Conservation (phyloP, 768 basidiomycete genomes). For the Suillus subaureus region DNA sequence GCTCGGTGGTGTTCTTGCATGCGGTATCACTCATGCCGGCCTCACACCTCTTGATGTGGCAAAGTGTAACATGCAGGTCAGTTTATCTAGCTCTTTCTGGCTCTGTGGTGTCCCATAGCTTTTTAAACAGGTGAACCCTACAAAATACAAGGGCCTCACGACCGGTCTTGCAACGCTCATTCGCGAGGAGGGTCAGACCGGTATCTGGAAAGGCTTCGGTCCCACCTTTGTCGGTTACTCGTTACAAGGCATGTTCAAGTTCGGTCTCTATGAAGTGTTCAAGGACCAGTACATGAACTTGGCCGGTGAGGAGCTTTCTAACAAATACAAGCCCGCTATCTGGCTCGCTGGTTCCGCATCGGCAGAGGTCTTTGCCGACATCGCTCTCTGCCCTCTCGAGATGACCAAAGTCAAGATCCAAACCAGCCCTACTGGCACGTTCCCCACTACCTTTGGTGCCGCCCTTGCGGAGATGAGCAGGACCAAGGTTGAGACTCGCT, state of each 20-base stretch:
- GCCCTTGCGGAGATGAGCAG: conserved; percentile 72
- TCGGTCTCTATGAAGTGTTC: conserved; percentile 96
- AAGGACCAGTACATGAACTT: conserved; percentile 91
- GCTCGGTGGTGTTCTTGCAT: conserved; percentile 86
- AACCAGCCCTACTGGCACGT: conserved; percentile 72
- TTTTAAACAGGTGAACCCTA: conserved; percentile 64
- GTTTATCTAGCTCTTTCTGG: conserved; percentile 16
- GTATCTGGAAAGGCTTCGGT: conserved; percentile 93
- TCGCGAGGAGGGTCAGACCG: conserved; percentile 79
- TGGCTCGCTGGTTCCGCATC: conserved; percentile 95
- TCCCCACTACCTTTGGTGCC: conserved; percentile 74
- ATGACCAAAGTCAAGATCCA: conserved; percentile 94
- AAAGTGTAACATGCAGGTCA: conserved; percentile 91
- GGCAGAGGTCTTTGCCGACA: conserved; percentile 94
- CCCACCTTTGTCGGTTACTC: conserved; percentile 95
- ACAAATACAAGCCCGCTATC: conserved; percentile 85
- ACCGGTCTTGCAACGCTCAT: conserved; percentile 65
- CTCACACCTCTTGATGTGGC: conserved; percentile 88
- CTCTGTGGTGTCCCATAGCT: not conserved
- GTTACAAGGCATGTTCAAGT: conserved; percentile 97
- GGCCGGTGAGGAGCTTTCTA: conserved; percentile 78
- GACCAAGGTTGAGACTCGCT: conserved; percentile 72
- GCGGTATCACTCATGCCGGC: conserved; percentile 86
- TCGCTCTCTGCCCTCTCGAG: conserved; percentile 94
- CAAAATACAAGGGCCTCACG: conserved; percentile 71